phyloP scores from a whole-genome alignment of 2,329 filamentous ascomycete species.

The Xylogone sp. region DNA sequence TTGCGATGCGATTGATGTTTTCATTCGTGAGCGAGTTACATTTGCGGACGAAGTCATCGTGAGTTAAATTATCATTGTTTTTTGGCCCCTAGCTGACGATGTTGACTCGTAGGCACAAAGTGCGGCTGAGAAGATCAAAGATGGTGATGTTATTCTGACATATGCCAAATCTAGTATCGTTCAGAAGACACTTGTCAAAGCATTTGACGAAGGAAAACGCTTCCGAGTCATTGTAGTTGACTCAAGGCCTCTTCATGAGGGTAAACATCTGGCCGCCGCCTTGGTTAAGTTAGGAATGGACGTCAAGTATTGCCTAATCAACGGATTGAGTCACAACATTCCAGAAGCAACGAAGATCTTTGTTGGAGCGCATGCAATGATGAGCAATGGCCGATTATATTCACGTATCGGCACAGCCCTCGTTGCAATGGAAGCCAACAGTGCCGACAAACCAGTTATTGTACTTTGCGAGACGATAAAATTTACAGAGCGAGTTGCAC shows the following conservation, averaged over 20 bases:
- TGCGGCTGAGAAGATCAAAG: conserved; percentile 69
- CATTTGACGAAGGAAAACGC: conserved; percentile 63
- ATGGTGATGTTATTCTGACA: conserved; percentile 80
- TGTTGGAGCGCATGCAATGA: conserved; percentile 89
- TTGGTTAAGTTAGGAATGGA: conserved; percentile 65
- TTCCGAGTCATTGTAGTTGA: conserved; percentile 88
- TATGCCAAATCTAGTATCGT: conserved; percentile 86
- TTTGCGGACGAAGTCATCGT: conserved; percentile 82
- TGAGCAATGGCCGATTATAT: conserved; percentile 89
- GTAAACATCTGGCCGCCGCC: conserved; percentile 65
- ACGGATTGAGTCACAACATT: conserved; percentile 71
- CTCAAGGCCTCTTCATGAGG: conserved; percentile 66
- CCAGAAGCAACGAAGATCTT: conserved; percentile 62
- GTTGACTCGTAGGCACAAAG: conserved; percentile 43
- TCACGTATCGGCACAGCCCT: conserved; percentile 83
- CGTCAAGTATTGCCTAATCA: conserved; percentile 78
- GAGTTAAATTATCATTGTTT: not conserved
- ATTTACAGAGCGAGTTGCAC: conserved; percentile 83
- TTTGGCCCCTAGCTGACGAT: not conserved
- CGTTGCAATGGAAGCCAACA: conserved; percentile 77
- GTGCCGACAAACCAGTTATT: conserved; percentile 74
- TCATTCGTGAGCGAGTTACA: conserved; percentile 86
- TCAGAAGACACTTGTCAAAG: conserved; percentile 73
- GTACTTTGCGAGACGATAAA: conserved; percentile 94
- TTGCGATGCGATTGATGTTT: conserved; percentile 77